phyloP scores from a whole-genome alignment of 2,329 filamentous ascomycete genomes.

The Tympanopsis confertula region DNA sequence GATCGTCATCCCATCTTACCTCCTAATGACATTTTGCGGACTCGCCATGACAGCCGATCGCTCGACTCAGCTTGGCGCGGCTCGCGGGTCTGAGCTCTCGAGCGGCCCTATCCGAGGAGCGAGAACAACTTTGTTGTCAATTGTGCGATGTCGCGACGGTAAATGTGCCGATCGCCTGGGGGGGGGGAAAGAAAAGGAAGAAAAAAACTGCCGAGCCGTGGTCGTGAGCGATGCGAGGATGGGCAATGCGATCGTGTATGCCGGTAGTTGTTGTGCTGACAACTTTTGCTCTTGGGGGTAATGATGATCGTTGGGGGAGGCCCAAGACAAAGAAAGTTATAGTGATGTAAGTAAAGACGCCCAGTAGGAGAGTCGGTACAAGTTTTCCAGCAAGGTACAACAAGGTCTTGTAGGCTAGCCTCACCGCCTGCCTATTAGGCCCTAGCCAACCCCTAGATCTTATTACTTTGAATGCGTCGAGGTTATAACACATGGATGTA shows the following conservation, averaged over 20 bases:
- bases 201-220: slow-evolving; percentile 2
- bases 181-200: slow-evolving; percentile 2
- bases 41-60: slow-evolving; percentile 27
- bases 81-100: slow-evolving; percentile 2
- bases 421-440: too few species aligned
- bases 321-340: too few species aligned
- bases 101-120: slow-evolving; percentile 2
- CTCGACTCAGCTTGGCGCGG: neutral
- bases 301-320: too few species aligned
- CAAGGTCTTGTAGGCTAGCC: too few species aligned
- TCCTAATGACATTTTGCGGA: slow-evolving; percentile 49
- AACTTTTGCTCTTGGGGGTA: too few species aligned
- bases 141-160: neutral
- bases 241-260: slow-evolving; percentile 3
- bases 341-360: too few species aligned
- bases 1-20: slow-evolving; percentile 31
- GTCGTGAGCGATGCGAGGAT: slow-evolving; percentile 2
- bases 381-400: too few species aligned
- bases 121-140: neutral
- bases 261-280: slow-evolving; percentile 2
- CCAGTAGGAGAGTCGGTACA: too few species aligned
- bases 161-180: slow-evolving; percentile 4
- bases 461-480: too few species aligned
- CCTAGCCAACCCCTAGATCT: too few species aligned
- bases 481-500: too few species aligned